Conservation (phyloP, 139 green algal genomes). For the Chlamydomonas eustigma region DNA sequence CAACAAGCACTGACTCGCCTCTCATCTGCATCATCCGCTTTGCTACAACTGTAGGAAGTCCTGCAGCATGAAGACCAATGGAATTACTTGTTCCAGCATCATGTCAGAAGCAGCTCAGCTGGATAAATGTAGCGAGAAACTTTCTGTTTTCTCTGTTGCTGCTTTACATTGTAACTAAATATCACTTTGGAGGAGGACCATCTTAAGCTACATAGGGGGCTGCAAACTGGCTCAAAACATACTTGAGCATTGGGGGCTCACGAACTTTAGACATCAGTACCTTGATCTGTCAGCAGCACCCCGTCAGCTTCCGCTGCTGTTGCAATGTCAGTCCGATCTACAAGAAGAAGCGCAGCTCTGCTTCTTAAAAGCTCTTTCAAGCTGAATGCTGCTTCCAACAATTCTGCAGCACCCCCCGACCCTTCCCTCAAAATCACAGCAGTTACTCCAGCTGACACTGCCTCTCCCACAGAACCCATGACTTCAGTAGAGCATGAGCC, state of each 20-base stretch:
- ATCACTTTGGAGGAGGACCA: too few relatives aligned
- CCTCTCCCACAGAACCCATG: not conserved
- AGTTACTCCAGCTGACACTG: not conserved
- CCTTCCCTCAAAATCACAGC: constrained; percentile 49
- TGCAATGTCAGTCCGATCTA: constrained; percentile 85
- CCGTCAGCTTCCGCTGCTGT: constrained; percentile 76
- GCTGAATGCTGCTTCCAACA: constrained; percentile 77
- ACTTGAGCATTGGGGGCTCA: too few relatives aligned
- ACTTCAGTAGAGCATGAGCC: not conserved
- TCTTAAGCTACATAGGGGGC: too few relatives aligned
- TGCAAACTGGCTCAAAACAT: too few relatives aligned
- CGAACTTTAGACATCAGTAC: too few relatives aligned
- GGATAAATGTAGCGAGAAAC: too few relatives aligned
- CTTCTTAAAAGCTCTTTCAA: constrained; percentile 71
- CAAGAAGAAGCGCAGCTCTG: constrained; percentile 72
- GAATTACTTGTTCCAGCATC: too few relatives aligned
- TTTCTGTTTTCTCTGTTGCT: too few relatives aligned
- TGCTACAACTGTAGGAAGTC: constrained; percentile 83
- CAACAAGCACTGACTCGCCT: constrained; percentile 54
- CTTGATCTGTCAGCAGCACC: constrained; percentile 71
- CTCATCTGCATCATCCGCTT: constrained; percentile 60
- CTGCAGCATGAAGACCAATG: too few relatives aligned
- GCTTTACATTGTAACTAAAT: too few relatives aligned
- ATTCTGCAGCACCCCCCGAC: constrained; percentile 29
- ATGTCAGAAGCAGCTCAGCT: too few relatives aligned